phyloP scores from a whole-genome alignment of 2,329 filamentous ascomycete species.

The Colletotrichum cereale region DNA sequence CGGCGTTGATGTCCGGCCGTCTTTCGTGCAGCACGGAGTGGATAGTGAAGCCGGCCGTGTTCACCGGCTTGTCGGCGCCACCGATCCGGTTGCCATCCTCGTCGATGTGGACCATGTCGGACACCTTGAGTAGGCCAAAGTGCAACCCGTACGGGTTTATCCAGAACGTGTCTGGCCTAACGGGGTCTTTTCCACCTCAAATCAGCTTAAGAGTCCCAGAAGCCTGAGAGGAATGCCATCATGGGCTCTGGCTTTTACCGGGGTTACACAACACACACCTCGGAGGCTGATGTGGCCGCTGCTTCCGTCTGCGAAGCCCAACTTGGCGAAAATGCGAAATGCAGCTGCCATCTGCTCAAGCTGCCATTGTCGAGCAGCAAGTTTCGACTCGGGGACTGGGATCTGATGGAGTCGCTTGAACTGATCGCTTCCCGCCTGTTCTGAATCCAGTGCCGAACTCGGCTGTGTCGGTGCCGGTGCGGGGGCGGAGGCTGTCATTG shows the following conservation, averaged over 20 bases:
- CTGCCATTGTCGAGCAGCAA: conserved; percentile 51
- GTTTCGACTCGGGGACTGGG: conserved; percentile 32
- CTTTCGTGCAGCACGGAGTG: conserved; percentile 75
- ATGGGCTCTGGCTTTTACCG: neutral
- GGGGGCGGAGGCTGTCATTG: neutral
- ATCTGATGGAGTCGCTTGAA: conserved; percentile 40
- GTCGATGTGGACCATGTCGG: conserved; percentile 76
- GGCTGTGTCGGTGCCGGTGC: conserved; percentile 16
- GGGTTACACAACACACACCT: conserved; percentile 2
- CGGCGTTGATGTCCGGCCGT: conserved; percentile 72
- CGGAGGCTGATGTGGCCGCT: conserved; percentile 60
- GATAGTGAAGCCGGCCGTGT: conserved; percentile 77
- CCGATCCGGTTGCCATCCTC: conserved; percentile 69
- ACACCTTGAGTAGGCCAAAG: conserved; percentile 73
- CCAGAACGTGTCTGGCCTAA: conserved; percentile 53
- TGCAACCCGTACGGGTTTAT: conserved; percentile 73
- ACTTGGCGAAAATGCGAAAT: conserved; percentile 61
- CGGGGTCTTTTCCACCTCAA: conserved; percentile 45
- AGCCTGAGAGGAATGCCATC: too few species aligned
- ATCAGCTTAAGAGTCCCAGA: neutral
- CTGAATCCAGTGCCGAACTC: conserved; percentile 34
- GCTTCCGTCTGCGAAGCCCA: conserved; percentile 60
- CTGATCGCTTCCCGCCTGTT: conserved; percentile 14
- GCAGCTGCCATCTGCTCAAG: conserved; percentile 59
- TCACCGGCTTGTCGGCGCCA: conserved; percentile 69